Conservation (phyloP, 1,284 basidiomycete genomes). For the Microbotryomycetes sp. region DNA sequence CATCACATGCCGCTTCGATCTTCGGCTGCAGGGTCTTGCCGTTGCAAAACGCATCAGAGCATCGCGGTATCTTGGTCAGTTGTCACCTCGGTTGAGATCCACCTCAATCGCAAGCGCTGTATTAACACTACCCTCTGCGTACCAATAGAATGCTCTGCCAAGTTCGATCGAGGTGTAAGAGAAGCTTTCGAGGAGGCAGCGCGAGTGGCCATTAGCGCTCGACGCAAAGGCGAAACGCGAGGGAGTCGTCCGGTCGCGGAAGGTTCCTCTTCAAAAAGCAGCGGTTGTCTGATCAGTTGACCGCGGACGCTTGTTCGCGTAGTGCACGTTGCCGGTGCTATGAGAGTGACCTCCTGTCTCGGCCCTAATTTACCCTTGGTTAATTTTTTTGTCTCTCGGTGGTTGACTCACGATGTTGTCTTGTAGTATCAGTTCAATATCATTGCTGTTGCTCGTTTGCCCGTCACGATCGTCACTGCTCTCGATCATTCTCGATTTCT, state of each 20-base stretch:
- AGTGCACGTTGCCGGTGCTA: constrained; percentile 1
- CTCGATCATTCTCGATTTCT: not conserved
- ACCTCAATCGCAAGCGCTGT: not conserved
- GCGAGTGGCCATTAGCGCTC: constrained; percentile 67
- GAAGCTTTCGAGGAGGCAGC: constrained; percentile 89
- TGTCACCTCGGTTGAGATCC: not conserved
- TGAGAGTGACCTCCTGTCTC: no score
- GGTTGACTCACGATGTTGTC: not conserved
- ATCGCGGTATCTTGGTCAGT: constrained; percentile 77
- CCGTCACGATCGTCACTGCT: no score
- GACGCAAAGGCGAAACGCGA: constrained; percentile 54
- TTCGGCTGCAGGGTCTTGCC: constrained; percentile 54
- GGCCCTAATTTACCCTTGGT: no score
- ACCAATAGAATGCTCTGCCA: constrained; percentile 80
- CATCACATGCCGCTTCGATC: not conserved
- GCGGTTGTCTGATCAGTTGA: not conserved
- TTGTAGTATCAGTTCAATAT: not conserved
- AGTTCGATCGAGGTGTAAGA: constrained; percentile 84
- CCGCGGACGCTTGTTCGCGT: constrained; percentile 11
- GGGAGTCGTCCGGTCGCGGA: constrained; percentile 16
- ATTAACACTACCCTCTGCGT: not conserved
- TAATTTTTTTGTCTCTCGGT: no score
- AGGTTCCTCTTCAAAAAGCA: not conserved
- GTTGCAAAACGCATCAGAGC: constrained; percentile 86
- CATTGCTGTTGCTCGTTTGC: no score